A percentile compares a stretch with the other conserved stretches of the same genome.
Conservation (phyloP, 1,284 basidiomycete species). For the Polyporus tsugae region DNA sequence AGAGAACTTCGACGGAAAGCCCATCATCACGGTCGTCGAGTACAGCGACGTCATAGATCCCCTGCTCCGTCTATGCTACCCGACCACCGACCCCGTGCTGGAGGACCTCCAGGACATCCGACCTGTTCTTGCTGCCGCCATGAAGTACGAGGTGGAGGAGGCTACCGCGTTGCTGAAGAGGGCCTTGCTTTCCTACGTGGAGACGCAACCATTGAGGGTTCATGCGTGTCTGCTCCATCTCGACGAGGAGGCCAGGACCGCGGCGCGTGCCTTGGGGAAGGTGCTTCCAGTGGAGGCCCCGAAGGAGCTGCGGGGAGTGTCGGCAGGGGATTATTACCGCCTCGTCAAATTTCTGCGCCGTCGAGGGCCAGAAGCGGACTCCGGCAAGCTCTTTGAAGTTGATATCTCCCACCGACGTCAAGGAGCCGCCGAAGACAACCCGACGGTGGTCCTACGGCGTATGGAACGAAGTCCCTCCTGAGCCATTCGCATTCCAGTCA, state of each 20-base stretch:
- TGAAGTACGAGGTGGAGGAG: slow-evolving; percentile 24
- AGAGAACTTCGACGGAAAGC: not conserved
- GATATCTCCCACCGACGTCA: not conserved
- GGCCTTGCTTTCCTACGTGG: slow-evolving; percentile 10
- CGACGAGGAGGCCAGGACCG: slow-evolving; percentile 15
- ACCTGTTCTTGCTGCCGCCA: slow-evolving; percentile 23
- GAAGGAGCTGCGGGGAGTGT: slow-evolving; percentile 18
- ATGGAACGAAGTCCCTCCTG: not conserved
- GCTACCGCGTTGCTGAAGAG: slow-evolving; percentile 12
- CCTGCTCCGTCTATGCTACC: slow-evolving; percentile 49
- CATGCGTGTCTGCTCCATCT: slow-evolving; percentile 19
- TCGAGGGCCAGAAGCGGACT: not conserved
- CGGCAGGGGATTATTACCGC: slow-evolving; percentile 21
- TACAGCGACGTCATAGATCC: slow-evolving; percentile 40
- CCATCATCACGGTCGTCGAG: slow-evolving; percentile 43
- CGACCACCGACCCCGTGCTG: slow-evolving; percentile 34
- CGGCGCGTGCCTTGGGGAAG: slow-evolving; percentile 12
- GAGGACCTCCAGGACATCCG: slow-evolving; percentile 14
- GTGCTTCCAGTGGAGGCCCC: slow-evolving; percentile 18
- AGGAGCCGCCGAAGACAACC: not conserved
- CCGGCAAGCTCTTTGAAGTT: slow-evolving; percentile 5
- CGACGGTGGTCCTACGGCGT: not conserved
- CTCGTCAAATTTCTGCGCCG: slow-evolving; percentile 15
- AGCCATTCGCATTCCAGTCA: slow-evolving; percentile 10
- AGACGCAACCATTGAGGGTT: slow-evolving; percentile 16